Percentiles rank a stretch among this genome's conserved stretches.
These are phyloP conservation scores for Melampsora larici-populina DNA, from an alignment of 1,284 basidiomycete species.

Conservation along the genomic window DNA sequence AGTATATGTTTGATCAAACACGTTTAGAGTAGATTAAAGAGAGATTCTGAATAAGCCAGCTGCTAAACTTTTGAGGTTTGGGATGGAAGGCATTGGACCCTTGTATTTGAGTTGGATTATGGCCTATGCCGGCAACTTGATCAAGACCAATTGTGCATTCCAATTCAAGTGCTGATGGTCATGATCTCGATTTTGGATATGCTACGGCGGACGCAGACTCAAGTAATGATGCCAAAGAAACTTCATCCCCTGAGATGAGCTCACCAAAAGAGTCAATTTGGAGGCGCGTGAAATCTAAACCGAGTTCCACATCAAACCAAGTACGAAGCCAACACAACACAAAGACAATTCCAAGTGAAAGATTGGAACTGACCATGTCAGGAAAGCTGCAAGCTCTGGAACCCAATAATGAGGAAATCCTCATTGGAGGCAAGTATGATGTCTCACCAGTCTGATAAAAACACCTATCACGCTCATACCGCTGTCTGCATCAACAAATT, in stretches of 20 bases:
- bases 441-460: constrained; percentile 43
- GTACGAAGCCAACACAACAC: background rate
- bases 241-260: background rate
- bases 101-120: constrained; percentile 73
- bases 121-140: constrained; percentile 46
- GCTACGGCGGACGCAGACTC: background rate
- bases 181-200: background rate
- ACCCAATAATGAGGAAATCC: constrained; percentile 41
- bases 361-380: too few relatives aligned
- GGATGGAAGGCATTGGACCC: constrained; percentile 80
- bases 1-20: too few relatives aligned
- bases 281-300: background rate
- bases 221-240: background rate
- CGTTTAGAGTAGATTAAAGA: too few relatives aligned
- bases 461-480: constrained; percentile 63
- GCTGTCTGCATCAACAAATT: constrained; percentile 71
- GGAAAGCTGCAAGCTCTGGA: constrained; percentile 45
- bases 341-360: background rate
- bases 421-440: constrained; percentile 43
- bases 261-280: background rate
- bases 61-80: too few relatives aligned
- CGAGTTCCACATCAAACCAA: background rate
- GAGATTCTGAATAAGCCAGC: too few relatives aligned
- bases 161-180: too few relatives aligned
- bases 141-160: background rate